phyloP scores from a whole-genome alignment of 495 filamentous ascomycete genomes.

The Paragyromitra xinjiangensis region DNA sequence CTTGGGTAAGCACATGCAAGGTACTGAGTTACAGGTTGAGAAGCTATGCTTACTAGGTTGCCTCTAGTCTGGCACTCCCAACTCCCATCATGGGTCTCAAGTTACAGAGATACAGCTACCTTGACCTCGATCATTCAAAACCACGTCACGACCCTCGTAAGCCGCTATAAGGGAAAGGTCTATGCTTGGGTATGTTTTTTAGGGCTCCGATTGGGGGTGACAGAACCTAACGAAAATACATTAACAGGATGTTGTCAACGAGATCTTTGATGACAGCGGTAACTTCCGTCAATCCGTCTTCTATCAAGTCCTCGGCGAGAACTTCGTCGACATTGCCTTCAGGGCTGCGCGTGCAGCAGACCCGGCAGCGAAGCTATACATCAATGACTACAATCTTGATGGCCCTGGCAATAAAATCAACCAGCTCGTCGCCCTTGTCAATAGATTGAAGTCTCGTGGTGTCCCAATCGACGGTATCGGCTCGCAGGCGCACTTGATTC shows the following conservation, averaged over 20 bases:
- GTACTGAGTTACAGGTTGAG: not conserved
- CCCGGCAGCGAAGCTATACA: conserved; percentile 67
- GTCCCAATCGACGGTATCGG: conserved; percentile 70
- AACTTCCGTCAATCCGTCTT: conserved; percentile 60
- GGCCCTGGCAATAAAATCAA: conserved; percentile 64
- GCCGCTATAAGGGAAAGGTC: conserved; percentile 71
- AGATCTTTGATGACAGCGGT: conserved; percentile 63
- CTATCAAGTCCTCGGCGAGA: conserved; percentile 61
- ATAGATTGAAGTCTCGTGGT: conserved; percentile 61
- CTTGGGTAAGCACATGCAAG: conserved; percentile 33
- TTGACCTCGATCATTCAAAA: conserved; percentile 68
- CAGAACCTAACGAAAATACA: not conserved
- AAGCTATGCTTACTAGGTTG: conserved; percentile 26
- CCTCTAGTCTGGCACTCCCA: conserved; percentile 70
- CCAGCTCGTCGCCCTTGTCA: conserved; percentile 62
- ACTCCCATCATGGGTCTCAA: conserved; percentile 69
- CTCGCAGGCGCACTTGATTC: conserved; percentile 68
- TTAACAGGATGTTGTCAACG: conserved; percentile 67
- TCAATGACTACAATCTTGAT: conserved; percentile 77
- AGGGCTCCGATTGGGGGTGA: not conserved
- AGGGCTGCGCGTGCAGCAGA: conserved; percentile 63
- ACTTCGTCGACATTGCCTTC: conserved; percentile 64
- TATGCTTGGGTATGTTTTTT: conserved; percentile 61
- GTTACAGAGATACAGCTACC: conserved; percentile 61
- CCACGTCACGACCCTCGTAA: conserved; percentile 68